Evolutionary conservation across 2,329 filamentous ascomycete species (phyloP), one percentile per base, ranked within the genome.

Genomic region (Exophiala alcalophila): DNA sequence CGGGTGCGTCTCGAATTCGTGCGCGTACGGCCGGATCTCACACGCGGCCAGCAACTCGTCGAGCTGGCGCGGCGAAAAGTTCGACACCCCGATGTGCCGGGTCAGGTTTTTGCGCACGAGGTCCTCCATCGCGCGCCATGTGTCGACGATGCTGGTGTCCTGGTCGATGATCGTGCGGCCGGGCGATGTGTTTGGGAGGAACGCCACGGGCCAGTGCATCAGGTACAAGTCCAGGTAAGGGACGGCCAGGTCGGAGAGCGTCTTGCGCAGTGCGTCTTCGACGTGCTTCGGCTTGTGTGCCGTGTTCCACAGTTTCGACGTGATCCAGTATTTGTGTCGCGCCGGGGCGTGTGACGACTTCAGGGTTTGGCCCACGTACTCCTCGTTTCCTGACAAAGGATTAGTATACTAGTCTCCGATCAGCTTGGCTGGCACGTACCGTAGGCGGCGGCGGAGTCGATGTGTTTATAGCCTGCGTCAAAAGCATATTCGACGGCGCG

Each of bases 241-340:
- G 5, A 67, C 57, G 14, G 58, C 57, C 6, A 70, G 60, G 29
- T 67, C 63, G 4, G 57, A 47, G 14, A 72, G 60, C 4, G 68
- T 65, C 27, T 62, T 57, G 37, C 64, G 57, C 27, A 71, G 54
- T 19, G 74, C 81, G 59, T 80, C 74, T 24, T 72, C 65, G 16
- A 82, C 82, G 50, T 77, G 73, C 67, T 82, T 78, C 2, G 61
- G 60, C 1, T 49, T 49, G 69, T 90, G 84, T 74, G 81, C 84
- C 31, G 81, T 75, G 74, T 90, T 89, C 73, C 86, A 80, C 36
- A 91, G 77, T 74, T 92, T 94, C 57, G 84, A 87, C 33, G 86
- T 91, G 40, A 86, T 65, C 74, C 78, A 86, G 61, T 85, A 77
- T 55, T 83, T 67, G 40, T 74, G 67, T n/a, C 82, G 75, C 7